Evolutionary conservation across 192 early-diverging fungal species (phyloP), one percentile per base, ranked within the genome.

Genomic region (Chytriomyces sp.): DNA sequence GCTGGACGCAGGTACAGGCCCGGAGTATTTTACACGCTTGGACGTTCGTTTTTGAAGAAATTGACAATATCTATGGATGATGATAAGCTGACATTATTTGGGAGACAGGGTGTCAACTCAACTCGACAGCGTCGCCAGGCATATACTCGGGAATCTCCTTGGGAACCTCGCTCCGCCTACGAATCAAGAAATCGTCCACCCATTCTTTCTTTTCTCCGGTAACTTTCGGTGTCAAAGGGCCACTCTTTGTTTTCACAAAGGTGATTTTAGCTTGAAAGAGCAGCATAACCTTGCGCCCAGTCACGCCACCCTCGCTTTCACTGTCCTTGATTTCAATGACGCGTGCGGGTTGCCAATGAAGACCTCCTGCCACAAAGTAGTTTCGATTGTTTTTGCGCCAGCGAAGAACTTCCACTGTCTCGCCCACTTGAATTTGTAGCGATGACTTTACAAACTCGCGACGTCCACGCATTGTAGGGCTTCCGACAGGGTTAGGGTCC

Each of bases 111-210:
- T 49, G 14, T 22, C 44, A n/a, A 36, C 40, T n/a, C 17, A 52
- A 64, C 62, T 73, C 72, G n/a, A 73, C 61, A 34, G 40, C 61
- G 37, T 73, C 72, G 39, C 72, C 72, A 5, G 33, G 6, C 12
- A 37, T n/a, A 14, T 55, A 34, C 14, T 54, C 39, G 1, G 44
- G 60, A 52, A 31, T 26, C 5, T 22, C 10, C 36, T 31, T 52
- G 30, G 30, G 31, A 37, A 52, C 33, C 22, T 44, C 53, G 10
- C 17, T 49, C 14, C 5, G 26, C 25, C 25, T 64, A 0, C 72
- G 53, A 26, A 73, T 52, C 62, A 73, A 32, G 54, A 64, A 54
- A 17, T 73, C 72, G 5, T 73, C 72, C 5, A 73, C 61, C 72
- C 72, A 73, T 64, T 73, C 72, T 7, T 17, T 34, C 5, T 55